Evolutionary conservation across 306 rosid genomes (phyloP).

Genomic region (Ceratonia siliqua): DNA sequence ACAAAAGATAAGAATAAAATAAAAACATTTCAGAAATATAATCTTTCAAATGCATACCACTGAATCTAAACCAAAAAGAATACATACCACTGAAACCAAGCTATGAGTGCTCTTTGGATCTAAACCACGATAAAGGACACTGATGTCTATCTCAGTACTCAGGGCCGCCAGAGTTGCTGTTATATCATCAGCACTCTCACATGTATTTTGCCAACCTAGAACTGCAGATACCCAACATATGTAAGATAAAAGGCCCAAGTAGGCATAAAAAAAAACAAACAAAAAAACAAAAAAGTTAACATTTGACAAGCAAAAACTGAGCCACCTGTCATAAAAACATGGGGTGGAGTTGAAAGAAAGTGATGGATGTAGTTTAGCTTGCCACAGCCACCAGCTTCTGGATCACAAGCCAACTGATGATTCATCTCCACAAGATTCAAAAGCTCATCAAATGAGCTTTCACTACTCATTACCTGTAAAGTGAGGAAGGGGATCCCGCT

Average conservation of each 20-base stretch:
- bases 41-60: not conserved
- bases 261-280: not conserved
- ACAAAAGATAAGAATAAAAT: not conserved
- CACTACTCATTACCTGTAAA: conserved; percentile 62
- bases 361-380: conserved; percentile 86
- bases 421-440: conserved; percentile 83
- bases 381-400: conserved; percentile 87
- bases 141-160: conserved; percentile 72
- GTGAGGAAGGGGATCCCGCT: conserved; percentile 38
- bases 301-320: conserved; percentile 26
- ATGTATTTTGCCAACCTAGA: conserved; percentile 94
- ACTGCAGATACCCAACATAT: conserved; percentile 55
- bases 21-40: conserved; percentile 14
- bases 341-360: conserved; percentile 82
- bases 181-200: conserved; percentile 85
- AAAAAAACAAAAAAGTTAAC: not conserved
- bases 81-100: conserved; percentile 97
- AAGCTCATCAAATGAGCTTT: conserved; percentile 79
- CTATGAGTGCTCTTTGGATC: conserved; percentile 65
- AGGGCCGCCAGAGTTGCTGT: conserved; percentile 73
- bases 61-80: not conserved
- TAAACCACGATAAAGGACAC: conserved; percentile 84
- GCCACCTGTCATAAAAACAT: conserved; percentile 87
- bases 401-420: conserved; percentile 91
- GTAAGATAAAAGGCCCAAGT: conserved; percentile 19